Conservation (phyloP, 768 basidiomycete genomes). For the Tephrocybe sp. region DNA sequence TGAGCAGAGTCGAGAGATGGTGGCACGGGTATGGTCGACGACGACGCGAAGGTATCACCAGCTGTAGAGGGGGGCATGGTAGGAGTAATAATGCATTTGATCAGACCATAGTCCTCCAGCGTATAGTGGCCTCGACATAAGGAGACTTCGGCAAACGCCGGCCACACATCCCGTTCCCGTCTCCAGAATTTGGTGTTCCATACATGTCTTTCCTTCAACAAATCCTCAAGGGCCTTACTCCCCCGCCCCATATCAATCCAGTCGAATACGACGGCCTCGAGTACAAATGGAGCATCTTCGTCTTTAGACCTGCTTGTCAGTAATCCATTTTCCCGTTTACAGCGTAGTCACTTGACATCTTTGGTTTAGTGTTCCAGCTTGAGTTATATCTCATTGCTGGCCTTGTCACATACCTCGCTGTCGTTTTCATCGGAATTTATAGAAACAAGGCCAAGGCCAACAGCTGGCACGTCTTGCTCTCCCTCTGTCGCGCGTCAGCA, state of each 20-base stretch:
- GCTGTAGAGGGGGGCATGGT: slow-evolving; percentile 8
- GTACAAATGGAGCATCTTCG: slow-evolving; percentile 69
- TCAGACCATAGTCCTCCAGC: slow-evolving; percentile 1
- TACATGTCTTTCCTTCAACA: slow-evolving; percentile 31
- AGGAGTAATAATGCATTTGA: background rate
- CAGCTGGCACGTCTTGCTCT: slow-evolving; percentile 53
- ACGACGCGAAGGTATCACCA: slow-evolving; percentile 14
- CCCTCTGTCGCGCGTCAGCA: slow-evolving; percentile 10
- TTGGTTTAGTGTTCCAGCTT: slow-evolving; percentile 52
- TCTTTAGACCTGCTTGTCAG: slow-evolving; percentile 79
- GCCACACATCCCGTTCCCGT: background rate
- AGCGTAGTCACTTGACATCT: slow-evolving; percentile 4
- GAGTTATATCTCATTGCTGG: slow-evolving; percentile 58
- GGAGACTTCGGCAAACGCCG: slow-evolving; percentile 13
- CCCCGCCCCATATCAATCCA: slow-evolving; percentile 51
- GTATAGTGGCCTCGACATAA: background rate
- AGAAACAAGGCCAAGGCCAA: slow-evolving; percentile 60
- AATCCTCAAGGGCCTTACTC: slow-evolving; percentile 44
- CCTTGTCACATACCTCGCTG: slow-evolving; percentile 52
- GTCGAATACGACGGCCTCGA: slow-evolving; percentile 73
- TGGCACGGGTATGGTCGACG: background rate
- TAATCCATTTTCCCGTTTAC: slow-evolving; percentile 9
- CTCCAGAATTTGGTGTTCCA: background rate
- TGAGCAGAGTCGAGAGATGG: background rate
- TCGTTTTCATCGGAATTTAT: slow-evolving; percentile 59